Conservation (phyloP, 2,329 filamentous ascomycete genomes). For the Sphaceloma murrayae region DNA sequence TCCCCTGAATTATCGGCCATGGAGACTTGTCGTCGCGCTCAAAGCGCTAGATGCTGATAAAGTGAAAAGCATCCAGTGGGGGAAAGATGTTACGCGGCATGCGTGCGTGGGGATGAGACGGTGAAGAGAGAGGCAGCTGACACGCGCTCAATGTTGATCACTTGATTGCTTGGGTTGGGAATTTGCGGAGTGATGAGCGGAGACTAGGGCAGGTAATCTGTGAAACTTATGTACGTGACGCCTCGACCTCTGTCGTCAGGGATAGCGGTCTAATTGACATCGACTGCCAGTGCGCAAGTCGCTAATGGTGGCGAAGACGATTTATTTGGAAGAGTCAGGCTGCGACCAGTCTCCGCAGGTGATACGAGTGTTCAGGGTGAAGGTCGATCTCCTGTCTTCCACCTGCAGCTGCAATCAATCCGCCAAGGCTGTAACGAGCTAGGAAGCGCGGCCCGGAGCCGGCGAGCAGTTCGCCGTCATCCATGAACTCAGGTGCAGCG, state of each 20-base stretch:
- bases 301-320: too few relatives aligned
- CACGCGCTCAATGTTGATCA: constrained; percentile 12
- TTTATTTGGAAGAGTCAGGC: too few relatives aligned
- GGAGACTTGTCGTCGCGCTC: constrained; percentile 2
- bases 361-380: not conserved
- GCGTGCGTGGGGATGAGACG: constrained; percentile 3
- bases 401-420: too few relatives aligned
- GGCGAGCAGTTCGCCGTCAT: too few relatives aligned
- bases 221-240: too few relatives aligned
- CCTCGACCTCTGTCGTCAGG: too few relatives aligned
- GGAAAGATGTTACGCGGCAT: not conserved
- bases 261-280: too few relatives aligned
- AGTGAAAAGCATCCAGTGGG: constrained; percentile 1
- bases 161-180: not conserved
- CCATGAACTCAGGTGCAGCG: too few relatives aligned
- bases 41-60: not conserved
- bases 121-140: constrained; percentile 11
- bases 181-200: too few relatives aligned
- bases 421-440: constrained; percentile 6
- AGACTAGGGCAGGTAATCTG: too few relatives aligned
- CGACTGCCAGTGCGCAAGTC: not conserved
- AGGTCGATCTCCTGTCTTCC: constrained; percentile 12
- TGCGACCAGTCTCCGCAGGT: not conserved
- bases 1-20: constrained; percentile 15
- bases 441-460: too few relatives aligned